A percentile compares a stretch with the other conserved stretches of the same genome.
These are phyloP conservation scores for Lactuca sativa DNA, from an alignment of 129 eudicot species.

Conservation along the genomic window DNA sequence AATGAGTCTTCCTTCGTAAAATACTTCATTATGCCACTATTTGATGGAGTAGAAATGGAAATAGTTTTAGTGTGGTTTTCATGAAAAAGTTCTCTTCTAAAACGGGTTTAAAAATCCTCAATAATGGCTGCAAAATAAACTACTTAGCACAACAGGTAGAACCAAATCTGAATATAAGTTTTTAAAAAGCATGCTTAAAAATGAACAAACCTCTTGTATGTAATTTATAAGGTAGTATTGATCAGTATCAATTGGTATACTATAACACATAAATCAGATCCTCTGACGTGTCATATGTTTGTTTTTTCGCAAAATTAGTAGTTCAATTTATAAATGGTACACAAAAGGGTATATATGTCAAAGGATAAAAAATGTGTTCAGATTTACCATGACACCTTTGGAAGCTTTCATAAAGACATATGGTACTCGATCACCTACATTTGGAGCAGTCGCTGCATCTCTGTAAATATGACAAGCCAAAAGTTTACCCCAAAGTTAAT, in stretches of 20 bases:
- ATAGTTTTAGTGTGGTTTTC: conserved; percentile 91
- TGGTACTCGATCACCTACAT: conserved; percentile 98
- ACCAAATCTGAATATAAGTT: neutral
- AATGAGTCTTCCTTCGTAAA: no score
- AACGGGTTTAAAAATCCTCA: conserved; percentile 94
- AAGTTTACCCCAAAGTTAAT: no score
- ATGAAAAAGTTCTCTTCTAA: conserved; percentile 88
- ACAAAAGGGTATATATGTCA: conserved; percentile 10
- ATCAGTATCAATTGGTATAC: conserved; percentile 94
- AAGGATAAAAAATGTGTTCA: neutral
- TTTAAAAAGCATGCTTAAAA: neutral
- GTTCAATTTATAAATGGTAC: conserved; percentile 4
- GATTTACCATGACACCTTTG: conserved; percentile 89
- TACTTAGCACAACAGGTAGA: no score
- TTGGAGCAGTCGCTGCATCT: conserved; percentile 99
- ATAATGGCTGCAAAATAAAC: conserved; percentile 77
- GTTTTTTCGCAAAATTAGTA: conserved; percentile 30
- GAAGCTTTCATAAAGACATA: conserved; percentile 92
- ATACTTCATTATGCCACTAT: conserved; percentile 91
- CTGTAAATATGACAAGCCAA: conserved; percentile 37
- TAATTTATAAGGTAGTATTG: conserved; percentile 95
- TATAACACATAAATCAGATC: conserved; percentile 93
- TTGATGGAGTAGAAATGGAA: conserved; percentile 93
- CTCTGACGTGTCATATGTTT: conserved; percentile 96
- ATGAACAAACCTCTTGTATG: conserved; percentile 79